Conservation (phyloP, 495 filamentous ascomycete genomes). For the Lasiosphaeria miniovina region DNA sequence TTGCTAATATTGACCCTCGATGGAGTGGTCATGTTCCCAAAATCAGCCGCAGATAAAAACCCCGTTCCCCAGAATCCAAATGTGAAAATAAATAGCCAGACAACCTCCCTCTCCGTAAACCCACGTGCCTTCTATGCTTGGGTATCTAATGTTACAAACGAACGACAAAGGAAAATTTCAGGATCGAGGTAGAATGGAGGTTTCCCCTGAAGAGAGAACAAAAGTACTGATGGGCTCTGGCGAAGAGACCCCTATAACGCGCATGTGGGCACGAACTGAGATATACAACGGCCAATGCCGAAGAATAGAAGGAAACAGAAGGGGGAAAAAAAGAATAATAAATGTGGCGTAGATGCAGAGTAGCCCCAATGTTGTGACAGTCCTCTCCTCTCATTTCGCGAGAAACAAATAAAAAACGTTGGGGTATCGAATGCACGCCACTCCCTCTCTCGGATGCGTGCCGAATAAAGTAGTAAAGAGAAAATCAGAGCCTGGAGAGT, state of each 20-base stretch:
- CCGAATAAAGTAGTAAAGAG: constrained; percentile 12
- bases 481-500: constrained; percentile 20
- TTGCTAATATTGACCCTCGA: too few species aligned
- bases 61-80: constrained; percentile 3
- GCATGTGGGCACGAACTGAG: background rate
- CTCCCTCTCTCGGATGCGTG: background rate
- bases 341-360: background rate
- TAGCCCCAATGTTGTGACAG: background rate
- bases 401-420: constrained; percentile 1
- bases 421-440: constrained; percentile 11
- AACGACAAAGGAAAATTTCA: constrained; percentile 23
- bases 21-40: background rate
- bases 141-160: constrained; percentile 30
- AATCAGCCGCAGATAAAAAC: background rate
- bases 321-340: constrained; percentile 12
- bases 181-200: background rate
- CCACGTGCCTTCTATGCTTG: constrained; percentile 16
- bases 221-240: background rate
- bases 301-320: background rate
- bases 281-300: background rate
- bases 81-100: constrained; percentile 1
- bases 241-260: background rate
- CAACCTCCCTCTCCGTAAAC: background rate
- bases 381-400: background rate
- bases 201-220: background rate